Evolutionary conservation across 2,329 filamentous ascomycete species (phyloP), one percentile per base, ranked within the genome.

Genomic region (Arthrobotrys pseudoclavata): DNA sequence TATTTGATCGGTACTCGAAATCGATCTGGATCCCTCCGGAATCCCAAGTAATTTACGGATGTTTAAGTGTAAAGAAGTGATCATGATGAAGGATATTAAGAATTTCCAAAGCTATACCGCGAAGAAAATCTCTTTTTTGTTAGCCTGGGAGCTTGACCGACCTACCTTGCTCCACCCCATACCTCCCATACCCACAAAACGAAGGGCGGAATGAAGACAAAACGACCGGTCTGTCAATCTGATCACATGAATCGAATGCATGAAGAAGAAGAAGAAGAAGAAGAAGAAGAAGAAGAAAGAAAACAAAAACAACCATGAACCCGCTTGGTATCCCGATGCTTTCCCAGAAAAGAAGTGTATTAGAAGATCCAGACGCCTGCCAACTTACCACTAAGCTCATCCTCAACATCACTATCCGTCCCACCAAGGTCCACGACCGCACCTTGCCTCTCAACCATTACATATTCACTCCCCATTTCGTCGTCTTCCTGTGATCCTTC

Each of bases 361-460:
- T 37, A 76, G 31, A 76, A 76, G 37, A 76, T 37, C 66, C 66
- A 76, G 47, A 76, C 72, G 60, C 72, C 72, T 10, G 66, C 60
- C 18, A 76, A 62, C 72, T 66, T 76, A 52, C 42, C 50, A 55
- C 60, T 76, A 7, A 76, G 20, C 15, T 70, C 72, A 26, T 76
- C 71, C 9, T 76, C 71, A 7, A 22, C 66, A 47, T 53, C 50
- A 22, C 57, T 53, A 48, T 60, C 48, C 13, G 47, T 55, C 3
- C 64, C 64, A 29, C 52, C 7, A 18, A 80, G 66, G 18, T 79
- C 79, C 53, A 62, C 69, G 10, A 78, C 69, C 2, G 61, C 62
- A 12, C 74, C 77, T n/a, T 71, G 69, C 26, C 79, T 79, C 9
- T 75, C 70, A 3, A 69, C 79, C 67, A 75, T 75, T 4, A 60